A percentile compares a stretch with the other conserved stretches of the same genome.
Conservation (phyloP, 1,139 yeast genomes). For the Lodderomyces elongisporus region DNA sequence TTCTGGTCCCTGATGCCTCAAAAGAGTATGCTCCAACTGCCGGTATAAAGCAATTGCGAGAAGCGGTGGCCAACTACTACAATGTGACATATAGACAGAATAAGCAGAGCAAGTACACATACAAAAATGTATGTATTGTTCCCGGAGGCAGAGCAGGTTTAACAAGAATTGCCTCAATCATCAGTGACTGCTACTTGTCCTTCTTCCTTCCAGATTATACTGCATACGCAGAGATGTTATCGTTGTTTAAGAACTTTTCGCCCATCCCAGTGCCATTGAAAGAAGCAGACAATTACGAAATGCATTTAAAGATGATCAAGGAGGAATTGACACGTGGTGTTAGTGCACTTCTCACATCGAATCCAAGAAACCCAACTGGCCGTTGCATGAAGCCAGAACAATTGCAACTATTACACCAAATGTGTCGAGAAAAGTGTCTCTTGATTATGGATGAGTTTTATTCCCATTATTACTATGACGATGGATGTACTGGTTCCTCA, state of each 20-base stretch:
- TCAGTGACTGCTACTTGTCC: conserved; percentile 57
- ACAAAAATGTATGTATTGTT: conserved; percentile 62
- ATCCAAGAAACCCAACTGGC: conserved; percentile 69
- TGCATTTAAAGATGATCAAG: conserved; percentile 52
- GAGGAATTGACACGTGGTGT: conserved; percentile 59
- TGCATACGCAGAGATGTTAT: conserved; percentile 69
- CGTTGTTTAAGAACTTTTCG: conserved; percentile 60
- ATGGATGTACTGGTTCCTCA: conserved; percentile 53
- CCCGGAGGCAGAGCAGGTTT: conserved; percentile 71
- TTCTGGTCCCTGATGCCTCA: conserved; percentile 49
- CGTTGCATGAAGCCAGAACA: conserved; percentile 51
- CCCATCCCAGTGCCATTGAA: conserved; percentile 65
- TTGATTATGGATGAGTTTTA: conserved; percentile 68
- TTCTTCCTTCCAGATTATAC: conserved; percentile 68
- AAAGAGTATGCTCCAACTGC: conserved; percentile 66
- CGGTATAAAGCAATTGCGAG: conserved; percentile 53
- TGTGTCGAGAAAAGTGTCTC: conserved; percentile 55
- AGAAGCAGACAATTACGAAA: conserved; percentile 56
- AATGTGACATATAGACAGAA: conserved; percentile 53
- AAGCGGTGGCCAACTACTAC: conserved; percentile 59
- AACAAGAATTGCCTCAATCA: conserved; percentile 62
- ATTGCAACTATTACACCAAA: conserved; percentile 47
- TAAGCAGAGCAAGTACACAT: conserved; percentile 51
- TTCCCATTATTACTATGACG: conserved; percentile 59
- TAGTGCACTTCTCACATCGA: conserved; percentile 56